Evolutionary conservation across 2,329 filamentous ascomycete species (phyloP).

Genomic region (Penicillium palitans): DNA sequence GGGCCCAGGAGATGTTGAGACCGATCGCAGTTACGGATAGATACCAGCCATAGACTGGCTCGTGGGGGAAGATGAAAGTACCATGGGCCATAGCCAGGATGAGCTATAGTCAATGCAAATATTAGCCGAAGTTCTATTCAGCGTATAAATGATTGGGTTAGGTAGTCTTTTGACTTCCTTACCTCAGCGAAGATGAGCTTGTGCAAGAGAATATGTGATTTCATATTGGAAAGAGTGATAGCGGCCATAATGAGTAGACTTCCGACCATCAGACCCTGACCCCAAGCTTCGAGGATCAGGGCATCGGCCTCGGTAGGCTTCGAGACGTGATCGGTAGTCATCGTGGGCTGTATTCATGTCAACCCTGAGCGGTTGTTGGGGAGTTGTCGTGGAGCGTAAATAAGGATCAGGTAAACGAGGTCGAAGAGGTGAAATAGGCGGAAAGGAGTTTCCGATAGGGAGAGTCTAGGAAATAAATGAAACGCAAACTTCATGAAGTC

Average conservation of each 20-base stretch:
- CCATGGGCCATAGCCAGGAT: slow-evolving; percentile 59
- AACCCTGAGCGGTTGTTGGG: neutral
- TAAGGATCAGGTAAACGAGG: neutral
- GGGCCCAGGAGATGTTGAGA: slow-evolving; percentile 62
- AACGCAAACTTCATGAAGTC: neutral
- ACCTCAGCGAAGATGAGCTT: slow-evolving; percentile 55
- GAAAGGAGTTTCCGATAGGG: neutral
- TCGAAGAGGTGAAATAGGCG: neutral
- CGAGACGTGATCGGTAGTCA: slow-evolving; percentile 15
- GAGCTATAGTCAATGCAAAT: slow-evolving; percentile 39
- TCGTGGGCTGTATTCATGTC: slow-evolving; percentile 13
- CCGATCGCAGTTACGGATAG: slow-evolving; percentile 61
- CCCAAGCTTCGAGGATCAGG: slow-evolving; percentile 50
- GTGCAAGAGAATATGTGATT: slow-evolving; percentile 49
- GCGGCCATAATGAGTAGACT: slow-evolving; percentile 51
- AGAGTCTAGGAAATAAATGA: neutral
- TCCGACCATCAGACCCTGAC: slow-evolving; percentile 52
- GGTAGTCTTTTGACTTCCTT: neutral
- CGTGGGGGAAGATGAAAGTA: slow-evolving; percentile 59
- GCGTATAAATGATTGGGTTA: neutral
- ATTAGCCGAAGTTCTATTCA: neutral
- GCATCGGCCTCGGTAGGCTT: slow-evolving; percentile 34
- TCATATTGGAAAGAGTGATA: slow-evolving; percentile 54
- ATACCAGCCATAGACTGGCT: slow-evolving; percentile 63
- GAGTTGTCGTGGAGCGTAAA: neutral